These are phyloP conservation scores for Actinomortierella ambigua DNA, from an alignment of 371 early-diverging fungal species.

Conservation along the genomic window DNA sequence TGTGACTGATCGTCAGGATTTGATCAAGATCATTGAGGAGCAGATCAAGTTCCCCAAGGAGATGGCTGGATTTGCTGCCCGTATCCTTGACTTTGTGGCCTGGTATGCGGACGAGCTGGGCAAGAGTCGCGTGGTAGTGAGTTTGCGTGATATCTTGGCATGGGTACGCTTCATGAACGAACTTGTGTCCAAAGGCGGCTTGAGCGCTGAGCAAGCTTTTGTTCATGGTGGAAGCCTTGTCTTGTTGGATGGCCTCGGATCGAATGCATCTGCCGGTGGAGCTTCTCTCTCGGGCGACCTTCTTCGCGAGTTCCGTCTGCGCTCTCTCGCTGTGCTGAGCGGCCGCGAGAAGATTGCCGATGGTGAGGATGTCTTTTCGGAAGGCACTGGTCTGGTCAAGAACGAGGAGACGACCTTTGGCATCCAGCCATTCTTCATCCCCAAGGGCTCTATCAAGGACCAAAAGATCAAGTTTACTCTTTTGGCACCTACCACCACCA, in stretches of 20 bases:
- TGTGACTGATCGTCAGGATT: constrained; percentile 80
- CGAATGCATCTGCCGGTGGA: constrained; percentile 82
- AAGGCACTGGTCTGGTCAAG: constrained; percentile 50
- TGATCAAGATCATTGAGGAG: constrained; percentile 75
- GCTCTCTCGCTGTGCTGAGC: constrained; percentile 49
- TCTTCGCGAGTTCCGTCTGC: constrained; percentile 60
- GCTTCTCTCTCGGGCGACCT: constrained; percentile 59
- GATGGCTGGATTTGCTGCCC: constrained; percentile 39
- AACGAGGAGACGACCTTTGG: constrained; percentile 58
- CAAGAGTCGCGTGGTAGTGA: constrained; percentile 57
- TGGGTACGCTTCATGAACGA: constrained; percentile 89
- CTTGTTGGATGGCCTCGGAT: constrained; percentile 91
- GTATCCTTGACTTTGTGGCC: constrained; percentile 63
- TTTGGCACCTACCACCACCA: constrained; percentile 87
- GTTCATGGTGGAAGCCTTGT: constrained; percentile 94
- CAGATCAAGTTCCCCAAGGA: constrained; percentile 54
- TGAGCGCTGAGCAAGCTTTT: constrained; percentile 68
- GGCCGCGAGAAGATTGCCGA: constrained; percentile 33
- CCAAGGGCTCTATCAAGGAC: constrained; percentile 59
- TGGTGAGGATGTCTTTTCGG: constrained; percentile 53
- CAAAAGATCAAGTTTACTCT: constrained; percentile 78
- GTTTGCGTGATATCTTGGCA: constrained; percentile 90
- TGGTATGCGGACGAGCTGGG: constrained; percentile 53
- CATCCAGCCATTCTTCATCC: constrained; percentile 79
- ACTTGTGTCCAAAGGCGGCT: constrained; percentile 28